Evolutionary conservation across 1,139 yeast species (phyloP), one percentile per base, ranked within the genome.

Genomic region (Hemisphaericaspora subhashii): DNA sequence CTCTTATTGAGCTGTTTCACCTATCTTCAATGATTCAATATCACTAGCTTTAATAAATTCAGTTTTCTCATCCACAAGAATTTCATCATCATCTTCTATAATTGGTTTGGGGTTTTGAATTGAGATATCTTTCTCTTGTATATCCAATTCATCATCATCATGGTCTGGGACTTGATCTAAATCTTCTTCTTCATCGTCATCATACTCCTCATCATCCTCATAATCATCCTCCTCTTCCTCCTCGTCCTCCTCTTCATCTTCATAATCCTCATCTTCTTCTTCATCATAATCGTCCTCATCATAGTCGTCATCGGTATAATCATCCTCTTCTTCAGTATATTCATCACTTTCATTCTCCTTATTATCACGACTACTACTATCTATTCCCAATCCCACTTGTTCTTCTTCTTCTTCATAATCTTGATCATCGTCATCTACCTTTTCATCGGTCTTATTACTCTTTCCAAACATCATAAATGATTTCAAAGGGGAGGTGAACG

Each of bases 401-500:
- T 42, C 51, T 3, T 43, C 51, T 2, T 42, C 51, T 12, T 50
- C 59, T 5, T 54, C 55, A 11, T 44, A 55, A 1, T 44, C 53
- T 4, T 53, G 58, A 3, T 47, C 54, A 12, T 48, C 55, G 3
- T 47, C 56, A 2, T 39, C 48, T 10, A 47, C 55, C 16, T 52
- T 56, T 22, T 54, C 55, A 2, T 52, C 51, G 11, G 46, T 47
- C 5, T 45, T 37, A 14, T 49, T 48, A 26, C 47, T 47, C 39
- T 50, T 54, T 4, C 70, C 65, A 45, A 66, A 62, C 50, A 55
- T 55, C 75, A 70, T 71, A 44, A 71, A 69, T 36, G 60, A 66
- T 42, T 70, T 71, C 37, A 72, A 55, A 9, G 77, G 77, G 2
- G 74, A 68, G 0, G 74, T 54, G 44, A 71, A 69, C 3, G 74